Percentiles rank a stretch among this genome's conserved stretches.
Conservation (phyloP, 2,329 filamentous ascomycete species). For the Colletotrichum spinosum region DNA sequence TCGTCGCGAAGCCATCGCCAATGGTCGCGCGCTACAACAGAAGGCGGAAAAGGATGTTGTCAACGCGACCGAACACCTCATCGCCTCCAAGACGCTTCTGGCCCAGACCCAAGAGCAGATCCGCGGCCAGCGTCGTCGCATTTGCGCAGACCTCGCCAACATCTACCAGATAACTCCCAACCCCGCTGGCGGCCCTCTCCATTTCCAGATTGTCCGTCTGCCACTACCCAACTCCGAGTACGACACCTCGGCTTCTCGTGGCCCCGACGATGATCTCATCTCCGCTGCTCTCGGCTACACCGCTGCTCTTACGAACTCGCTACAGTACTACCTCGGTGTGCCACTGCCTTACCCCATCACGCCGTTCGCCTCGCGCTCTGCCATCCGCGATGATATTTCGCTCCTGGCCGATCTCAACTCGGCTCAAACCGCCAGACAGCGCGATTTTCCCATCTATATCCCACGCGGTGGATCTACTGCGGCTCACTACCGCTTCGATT, state of each 20-base stretch:
- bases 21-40: constrained; percentile 70
- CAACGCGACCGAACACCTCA: constrained; percentile 70
- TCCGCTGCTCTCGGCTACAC: constrained; percentile 87
- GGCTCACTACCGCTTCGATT: constrained; percentile 92
- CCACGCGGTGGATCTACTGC: constrained; percentile 69
- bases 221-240: constrained; percentile 85
- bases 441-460: constrained; percentile 84
- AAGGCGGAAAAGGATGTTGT: constrained; percentile 70
- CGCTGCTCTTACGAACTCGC: constrained; percentile 77
- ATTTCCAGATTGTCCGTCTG: constrained; percentile 86
- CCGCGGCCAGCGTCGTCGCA: constrained; percentile 87
- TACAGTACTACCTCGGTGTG: constrained; percentile 85
- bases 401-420: constrained; percentile 54
- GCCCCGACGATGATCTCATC: constrained; percentile 72
- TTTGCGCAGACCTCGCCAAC: constrained; percentile 82
- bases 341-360: constrained; percentile 85
- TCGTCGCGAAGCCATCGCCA: constrained; percentile 74
- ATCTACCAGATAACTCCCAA: constrained; percentile 85
- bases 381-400: constrained; percentile 80
- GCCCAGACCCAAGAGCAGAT: constrained; percentile 72
- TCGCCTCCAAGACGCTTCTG: constrained; percentile 65
- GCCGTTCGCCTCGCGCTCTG: constrained; percentile 78
- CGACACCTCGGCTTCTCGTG: constrained; percentile 59
- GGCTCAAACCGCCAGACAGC: constrained; percentile 55
- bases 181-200: constrained; percentile 69